Evolutionary conservation across 768 basidiomycete genomes (phyloP).

Genomic region (Trametes coccinea): DNA sequence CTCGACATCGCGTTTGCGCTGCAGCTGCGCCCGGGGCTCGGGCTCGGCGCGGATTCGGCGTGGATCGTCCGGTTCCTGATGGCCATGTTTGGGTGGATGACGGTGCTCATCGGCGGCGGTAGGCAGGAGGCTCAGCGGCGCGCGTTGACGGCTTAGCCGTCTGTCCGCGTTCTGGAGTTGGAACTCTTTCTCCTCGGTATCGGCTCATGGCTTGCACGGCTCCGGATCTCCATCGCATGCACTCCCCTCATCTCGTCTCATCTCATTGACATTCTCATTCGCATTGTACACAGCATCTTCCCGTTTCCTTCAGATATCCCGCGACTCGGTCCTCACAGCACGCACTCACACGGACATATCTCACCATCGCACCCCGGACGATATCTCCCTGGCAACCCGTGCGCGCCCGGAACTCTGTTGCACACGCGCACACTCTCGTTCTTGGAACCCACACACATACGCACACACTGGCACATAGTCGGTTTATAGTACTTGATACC

Average conservation of each 20-base stretch:
- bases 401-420: background rate
- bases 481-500: background rate
- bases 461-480: too few species aligned
- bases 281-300: background rate
- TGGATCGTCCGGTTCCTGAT: slow-evolving; percentile 82
- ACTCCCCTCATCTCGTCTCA: background rate
- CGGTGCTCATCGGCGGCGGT: slow-evolving; percentile 44
- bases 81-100: slow-evolving; percentile 78
- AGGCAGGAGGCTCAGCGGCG: slow-evolving; percentile 4
- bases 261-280: background rate
- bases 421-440: slow-evolving; percentile 10
- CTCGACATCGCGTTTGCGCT: slow-evolving; percentile 66
- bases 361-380: background rate
- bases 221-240: background rate
- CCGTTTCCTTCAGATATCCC: slow-evolving; percentile 4
- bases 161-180: background rate
- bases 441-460: background rate
- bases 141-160: slow-evolving; percentile 2
- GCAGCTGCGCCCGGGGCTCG: slow-evolving; percentile 74
- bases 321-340: background rate
- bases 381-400: background rate
- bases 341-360: background rate
- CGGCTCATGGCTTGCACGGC: background rate
- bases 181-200: background rate
- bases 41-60: slow-evolving; percentile 69